Evolutionary conservation across 2,329 filamentous ascomycete species (phyloP), one percentile per base, ranked within the genome.

Genomic region (Xylaria sp.): DNA sequence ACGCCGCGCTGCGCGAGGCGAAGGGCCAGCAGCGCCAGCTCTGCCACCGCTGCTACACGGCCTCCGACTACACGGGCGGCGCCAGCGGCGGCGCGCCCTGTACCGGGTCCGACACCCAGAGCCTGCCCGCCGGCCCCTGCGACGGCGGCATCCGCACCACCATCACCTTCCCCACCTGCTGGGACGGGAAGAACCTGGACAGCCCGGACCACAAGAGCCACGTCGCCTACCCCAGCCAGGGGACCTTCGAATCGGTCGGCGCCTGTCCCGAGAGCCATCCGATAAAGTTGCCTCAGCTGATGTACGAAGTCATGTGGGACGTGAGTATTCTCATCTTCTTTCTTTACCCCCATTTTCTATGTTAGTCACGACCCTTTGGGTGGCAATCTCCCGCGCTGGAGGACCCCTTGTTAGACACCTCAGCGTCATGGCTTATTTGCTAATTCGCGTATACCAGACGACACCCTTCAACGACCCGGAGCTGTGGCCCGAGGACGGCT

Each of bases 281-380:
- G 1, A 74, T 78, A 4, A 79, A 78, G 54, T 69, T 85, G 2
- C 75, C 83, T 19, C 83, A 83, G 24, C 74, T 87, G 54, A 86
- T 87, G 74, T 83, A 77, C 65, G 84, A 86, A 68, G 78, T 84
- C 48, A 78, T 83, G 64, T 87, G 78, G 75, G 71, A 75, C 48
- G 66, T 66, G 48, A 71, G 63, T 60, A 50, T 38, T 50, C 26
- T 22, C 16, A 42, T 22, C 6, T 24, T 20, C 9, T 16, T 20
- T 37, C 17, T n/a, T n/a, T 13, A 34, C 5, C 11, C 29, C 11
- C 4, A 34, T 34, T 4, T 5, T 26, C 24, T 11, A 6, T 11
- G 24, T 26, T 5, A 26, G 24, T 26, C 6, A 6, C 24, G 24
- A 11, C 6, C 24, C 11, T 26, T 11, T 5, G 24, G 11, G 5